Evolutionary conservation across 2,329 filamentous ascomycete species (phyloP).

Genomic region (Magnaporthales sp.): DNA sequence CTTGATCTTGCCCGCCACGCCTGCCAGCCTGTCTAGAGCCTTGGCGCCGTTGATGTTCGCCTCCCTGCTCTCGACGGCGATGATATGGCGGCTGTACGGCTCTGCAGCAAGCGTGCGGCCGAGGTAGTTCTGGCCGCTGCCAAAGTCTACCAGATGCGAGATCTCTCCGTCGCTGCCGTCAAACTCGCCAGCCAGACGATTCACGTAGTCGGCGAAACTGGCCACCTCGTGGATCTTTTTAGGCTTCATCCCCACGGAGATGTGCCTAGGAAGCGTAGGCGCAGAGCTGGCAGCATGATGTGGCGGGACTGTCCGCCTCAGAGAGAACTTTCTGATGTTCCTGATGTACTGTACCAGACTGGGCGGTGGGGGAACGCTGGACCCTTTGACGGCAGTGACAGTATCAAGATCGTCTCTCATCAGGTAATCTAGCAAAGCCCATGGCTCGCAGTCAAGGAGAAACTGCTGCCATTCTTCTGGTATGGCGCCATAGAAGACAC

Average conservation of each 20-base stretch:
- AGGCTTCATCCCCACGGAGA: constrained; percentile 85
- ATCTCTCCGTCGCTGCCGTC: constrained; percentile 40
- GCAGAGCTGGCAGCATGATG: neutral
- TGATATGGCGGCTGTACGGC: constrained; percentile 78
- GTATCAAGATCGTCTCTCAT: constrained; percentile 64
- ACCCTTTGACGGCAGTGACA: constrained; percentile 16
- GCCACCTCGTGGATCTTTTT: constrained; percentile 95
- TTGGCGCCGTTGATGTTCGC: constrained; percentile 82
- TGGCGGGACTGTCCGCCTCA: constrained; percentile 52
- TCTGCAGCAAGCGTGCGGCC: constrained; percentile 77
- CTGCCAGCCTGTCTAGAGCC: constrained; percentile 74
- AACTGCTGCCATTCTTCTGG: constrained; percentile 76
- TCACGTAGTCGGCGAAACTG: constrained; percentile 81
- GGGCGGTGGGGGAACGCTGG: constrained; percentile 28
- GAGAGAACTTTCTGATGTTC: constrained; percentile 59
- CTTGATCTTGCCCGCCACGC: constrained; percentile 62
- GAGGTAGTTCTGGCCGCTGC: constrained; percentile 93
- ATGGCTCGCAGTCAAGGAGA: constrained; percentile 61
- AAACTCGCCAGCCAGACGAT: constrained; percentile 50
- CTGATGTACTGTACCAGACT: constrained; percentile 65
- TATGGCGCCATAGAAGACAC: constrained; percentile 70
- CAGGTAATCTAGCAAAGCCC: constrained; percentile 71
- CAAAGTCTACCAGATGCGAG: constrained; percentile 90
- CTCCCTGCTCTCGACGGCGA: constrained; percentile 82
- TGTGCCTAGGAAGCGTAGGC: constrained; percentile 55